Conservation (phyloP, 2,329 filamentous ascomycete genomes). For the Hymenoscyphus albidus region DNA sequence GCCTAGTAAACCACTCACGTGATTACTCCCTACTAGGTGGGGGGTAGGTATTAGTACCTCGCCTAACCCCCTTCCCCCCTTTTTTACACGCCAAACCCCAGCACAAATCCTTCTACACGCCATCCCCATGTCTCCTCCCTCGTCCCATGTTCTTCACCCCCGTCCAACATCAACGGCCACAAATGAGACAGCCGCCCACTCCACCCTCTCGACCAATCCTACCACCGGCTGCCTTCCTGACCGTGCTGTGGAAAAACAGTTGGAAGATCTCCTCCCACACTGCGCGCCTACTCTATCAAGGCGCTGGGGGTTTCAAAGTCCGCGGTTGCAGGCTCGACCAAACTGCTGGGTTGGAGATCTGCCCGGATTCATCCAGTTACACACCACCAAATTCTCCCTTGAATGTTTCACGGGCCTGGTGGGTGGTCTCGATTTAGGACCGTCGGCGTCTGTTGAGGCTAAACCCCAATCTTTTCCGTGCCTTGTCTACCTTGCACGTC, state of each 20-base stretch:
- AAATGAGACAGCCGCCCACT: constrained; percentile 20
- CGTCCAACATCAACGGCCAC: background rate
- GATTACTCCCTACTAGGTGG: background rate
- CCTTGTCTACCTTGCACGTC: constrained; percentile 14
- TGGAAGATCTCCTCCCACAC: constrained; percentile 1
- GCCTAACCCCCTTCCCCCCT: background rate
- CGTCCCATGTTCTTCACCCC: background rate
- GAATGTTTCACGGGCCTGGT: constrained; percentile 17
- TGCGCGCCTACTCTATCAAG: constrained; percentile 18
- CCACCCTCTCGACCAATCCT: constrained; percentile 12
- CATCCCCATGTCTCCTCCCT: background rate
- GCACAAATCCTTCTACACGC: background rate
- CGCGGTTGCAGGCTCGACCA: constrained; percentile 2
- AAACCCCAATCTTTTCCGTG: constrained; percentile 15
- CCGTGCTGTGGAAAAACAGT: constrained; percentile 13
- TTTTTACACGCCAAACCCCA: background rate
- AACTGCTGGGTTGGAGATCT: constrained; percentile 8
- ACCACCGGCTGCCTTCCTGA: constrained; percentile 1
- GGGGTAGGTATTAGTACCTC: background rate
- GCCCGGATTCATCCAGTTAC: constrained; percentile 9
- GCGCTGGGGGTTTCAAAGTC: constrained; percentile 4
- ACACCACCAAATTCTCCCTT: constrained; percentile 16
- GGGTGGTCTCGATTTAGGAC: constrained; percentile 26
- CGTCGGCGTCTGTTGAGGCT: constrained; percentile 28
- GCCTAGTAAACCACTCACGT: constrained; percentile 1